Conservation (phyloP, 352 stramenopile genomes). For the Thraustochytrium striatum region DNA sequence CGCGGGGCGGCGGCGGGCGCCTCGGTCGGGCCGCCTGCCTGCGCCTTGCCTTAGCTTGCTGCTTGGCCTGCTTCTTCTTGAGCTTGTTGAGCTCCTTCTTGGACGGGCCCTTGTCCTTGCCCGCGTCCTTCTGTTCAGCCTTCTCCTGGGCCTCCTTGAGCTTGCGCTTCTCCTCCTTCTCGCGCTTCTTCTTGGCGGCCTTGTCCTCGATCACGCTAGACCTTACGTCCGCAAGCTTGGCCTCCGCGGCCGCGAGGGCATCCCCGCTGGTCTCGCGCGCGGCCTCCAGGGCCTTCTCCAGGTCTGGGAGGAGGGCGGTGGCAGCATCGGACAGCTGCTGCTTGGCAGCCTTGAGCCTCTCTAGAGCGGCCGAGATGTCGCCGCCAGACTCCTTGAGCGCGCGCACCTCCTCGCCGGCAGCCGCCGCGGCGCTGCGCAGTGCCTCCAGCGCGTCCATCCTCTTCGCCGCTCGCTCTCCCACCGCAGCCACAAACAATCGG, state of each 20-base stretch:
- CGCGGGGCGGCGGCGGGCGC: background rate
- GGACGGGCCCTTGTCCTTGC: constrained; percentile 54
- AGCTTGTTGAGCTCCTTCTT: constrained; percentile 59
- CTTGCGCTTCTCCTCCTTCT: constrained; percentile 48
- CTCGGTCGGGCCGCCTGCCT: no score
- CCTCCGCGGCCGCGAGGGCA: background rate
- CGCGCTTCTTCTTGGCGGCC: constrained; percentile 43
- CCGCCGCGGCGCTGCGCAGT: background rate
- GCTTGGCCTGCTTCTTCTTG: constrained; percentile 48
- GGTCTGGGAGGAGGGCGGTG: constrained; percentile 3
- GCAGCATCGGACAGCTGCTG: background rate
- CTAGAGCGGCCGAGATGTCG: constrained; percentile 8
- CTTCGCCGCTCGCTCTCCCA: background rate
- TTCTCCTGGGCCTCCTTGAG: constrained; percentile 11
- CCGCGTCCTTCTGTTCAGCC: background rate
- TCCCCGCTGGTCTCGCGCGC: background rate
- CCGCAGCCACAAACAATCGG: no score
- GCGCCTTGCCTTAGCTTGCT: constrained; percentile 43
- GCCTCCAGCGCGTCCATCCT: constrained; percentile 21
- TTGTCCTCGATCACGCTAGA: constrained; percentile 37
- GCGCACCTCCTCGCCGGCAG: constrained; percentile 3
- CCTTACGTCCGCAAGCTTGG: constrained; percentile 3
- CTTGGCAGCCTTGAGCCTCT: background rate
- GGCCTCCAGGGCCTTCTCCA: constrained; percentile 50
- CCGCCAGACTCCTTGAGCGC: background rate